These are phyloP conservation scores for Aspergillus fumigatiaffinis DNA, from an alignment of 2,329 filamentous ascomycete species.

Conservation along the genomic window DNA sequence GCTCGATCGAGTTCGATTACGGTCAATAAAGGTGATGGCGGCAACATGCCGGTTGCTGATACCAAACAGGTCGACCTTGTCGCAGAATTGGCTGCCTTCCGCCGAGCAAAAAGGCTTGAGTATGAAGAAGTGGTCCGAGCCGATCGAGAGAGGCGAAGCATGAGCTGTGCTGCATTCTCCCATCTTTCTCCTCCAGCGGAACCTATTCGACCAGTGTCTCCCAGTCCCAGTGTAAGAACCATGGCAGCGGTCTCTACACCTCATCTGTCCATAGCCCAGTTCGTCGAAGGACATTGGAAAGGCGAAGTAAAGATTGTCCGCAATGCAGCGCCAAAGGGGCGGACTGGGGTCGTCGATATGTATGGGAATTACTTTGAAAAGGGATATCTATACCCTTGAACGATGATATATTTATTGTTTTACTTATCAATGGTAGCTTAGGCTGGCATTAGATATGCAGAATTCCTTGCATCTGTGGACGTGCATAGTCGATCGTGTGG, in stretches of 20 bases:
- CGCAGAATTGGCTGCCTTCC: constrained; percentile 51
- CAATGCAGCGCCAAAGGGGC: constrained; percentile 35
- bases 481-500: neutral
- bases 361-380: constrained; percentile 54
- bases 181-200: constrained; percentile 8
- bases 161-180: constrained; percentile 19
- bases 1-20: neutral
- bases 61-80: constrained; percentile 47
- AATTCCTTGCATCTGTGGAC: neutral
- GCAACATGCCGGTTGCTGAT: constrained; percentile 5
- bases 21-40: neutral
- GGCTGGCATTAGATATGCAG: neutral
- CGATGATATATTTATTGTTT: neutral
- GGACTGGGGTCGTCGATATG: constrained; percentile 47
- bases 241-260: constrained; percentile 11
- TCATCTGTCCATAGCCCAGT: constrained; percentile 29
- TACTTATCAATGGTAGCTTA: neutral
- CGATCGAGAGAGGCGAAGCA: constrained; percentile 22
- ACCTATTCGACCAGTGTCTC: constrained; percentile 9
- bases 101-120: constrained; percentile 49
- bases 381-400: constrained; percentile 49
- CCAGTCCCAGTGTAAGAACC: constrained; percentile 11
- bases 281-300: constrained; percentile 57
- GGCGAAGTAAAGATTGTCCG: constrained; percentile 57
- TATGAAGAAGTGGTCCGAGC: constrained; percentile 38